Evolutionary conservation across 257 asterid genomes (phyloP).

Genomic region (Solanum clarkiae): DNA sequence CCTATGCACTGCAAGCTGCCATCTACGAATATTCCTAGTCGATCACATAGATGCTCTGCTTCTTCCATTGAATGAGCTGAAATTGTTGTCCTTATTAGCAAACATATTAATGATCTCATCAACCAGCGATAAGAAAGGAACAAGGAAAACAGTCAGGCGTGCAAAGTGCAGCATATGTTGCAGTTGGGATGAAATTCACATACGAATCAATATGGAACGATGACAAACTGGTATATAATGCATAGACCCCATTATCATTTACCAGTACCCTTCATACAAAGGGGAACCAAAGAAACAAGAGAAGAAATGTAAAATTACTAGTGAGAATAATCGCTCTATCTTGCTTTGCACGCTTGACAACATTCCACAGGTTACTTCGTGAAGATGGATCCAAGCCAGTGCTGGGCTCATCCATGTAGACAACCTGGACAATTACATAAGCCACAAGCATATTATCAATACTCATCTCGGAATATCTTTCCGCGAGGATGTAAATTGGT

Average conservation of each 20-base stretch:
- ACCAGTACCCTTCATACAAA: neutral
- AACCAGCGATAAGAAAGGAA: neutral
- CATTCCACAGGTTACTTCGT: constrained; percentile 82
- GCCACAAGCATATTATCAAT: neutral
- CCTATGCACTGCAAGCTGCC: constrained; percentile 95
- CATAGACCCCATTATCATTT: neutral
- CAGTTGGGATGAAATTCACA: neutral
- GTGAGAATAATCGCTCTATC: constrained; percentile 90
- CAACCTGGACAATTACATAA: constrained; percentile 40
- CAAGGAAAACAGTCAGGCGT: neutral
- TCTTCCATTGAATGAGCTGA: constrained; percentile 99
- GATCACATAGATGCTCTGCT: constrained; percentile 91
- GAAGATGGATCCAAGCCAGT: constrained; percentile 98
- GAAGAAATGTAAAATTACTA: constrained; percentile 28
- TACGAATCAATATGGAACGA: neutral
- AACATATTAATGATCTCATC: neutral
- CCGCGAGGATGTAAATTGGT: neutral
- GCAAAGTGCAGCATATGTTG: neutral
- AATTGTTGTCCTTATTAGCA: constrained; percentile 5
- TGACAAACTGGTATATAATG: neutral
- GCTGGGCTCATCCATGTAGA: constrained; percentile 97
- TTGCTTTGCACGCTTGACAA: constrained; percentile 78
- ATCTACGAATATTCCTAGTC: constrained; percentile 87
- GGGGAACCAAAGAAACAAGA: neutral
- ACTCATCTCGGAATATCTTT: neutral